Base-by-base conservation (phyloP, 352 stramenopile species). In the Elongisporangium undulatum region DNA sequence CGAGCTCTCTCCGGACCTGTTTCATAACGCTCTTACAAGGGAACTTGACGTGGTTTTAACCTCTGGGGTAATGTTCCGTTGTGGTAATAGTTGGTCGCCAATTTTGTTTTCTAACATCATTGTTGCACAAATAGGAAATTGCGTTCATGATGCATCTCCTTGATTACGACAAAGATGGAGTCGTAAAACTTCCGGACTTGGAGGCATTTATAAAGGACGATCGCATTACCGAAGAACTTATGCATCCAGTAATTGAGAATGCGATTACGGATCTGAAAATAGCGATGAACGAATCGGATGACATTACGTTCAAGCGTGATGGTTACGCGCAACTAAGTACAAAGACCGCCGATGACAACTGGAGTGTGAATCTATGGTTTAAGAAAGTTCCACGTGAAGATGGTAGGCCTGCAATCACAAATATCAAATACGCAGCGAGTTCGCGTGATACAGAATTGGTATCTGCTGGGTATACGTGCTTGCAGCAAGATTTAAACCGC, bases 31-130 rank as follows among this genome's bases (percentile, higher is more conserved):
- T 2, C 77, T 94, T 17, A 74, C 79, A 53, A 67, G 82, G 20
- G 84, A 94, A 24, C 66, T 94, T 24, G 84, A 92, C 59, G 78
- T 94, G 17, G 76, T 88, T 10, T 65, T 94, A n/a, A 94, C 84
- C 12, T 83, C 79, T 21, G 82, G 84, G 51, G 84, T 93, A 72
- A 16, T 7, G 10, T 48, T 1, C 9, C 50, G 15, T 20, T 19
- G 7, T 50, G 17, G 2, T 58, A 21, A 1, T 13, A 29, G 22
- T 12, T 49, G 16, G 20, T 19, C 1, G 34, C 16, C 20, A 45
- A 45, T 15, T 45, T 10, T 9, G 2, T 10, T 45, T 55, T 50
- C 22, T 39, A 50, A 10, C 20, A 9, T 45, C 41, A 23, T 49
- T 61, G 4, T 15, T 62, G 26, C 21, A 53, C 48, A 17, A 29